Conservation (phyloP, 495 filamentous ascomycete species). For the Penicillium silybi region DNA sequence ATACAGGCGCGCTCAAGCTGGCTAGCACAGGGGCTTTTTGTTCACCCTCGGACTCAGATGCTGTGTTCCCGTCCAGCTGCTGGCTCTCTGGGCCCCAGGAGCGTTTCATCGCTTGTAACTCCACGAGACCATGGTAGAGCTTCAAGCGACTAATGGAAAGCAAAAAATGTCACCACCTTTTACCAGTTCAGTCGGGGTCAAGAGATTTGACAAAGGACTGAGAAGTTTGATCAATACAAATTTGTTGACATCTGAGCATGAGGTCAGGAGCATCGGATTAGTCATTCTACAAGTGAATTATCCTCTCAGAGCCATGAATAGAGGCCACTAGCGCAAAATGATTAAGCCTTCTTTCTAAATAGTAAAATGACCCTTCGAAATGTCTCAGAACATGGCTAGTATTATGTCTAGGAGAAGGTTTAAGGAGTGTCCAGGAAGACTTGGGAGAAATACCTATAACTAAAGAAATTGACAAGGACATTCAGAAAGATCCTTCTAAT, state of each 20-base stretch:
- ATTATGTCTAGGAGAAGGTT: no score
- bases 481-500: no score
- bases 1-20: conserved; percentile 12
- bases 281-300: neutral
- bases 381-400: no score
- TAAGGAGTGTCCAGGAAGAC: no score
- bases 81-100: conserved; percentile 6
- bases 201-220: neutral
- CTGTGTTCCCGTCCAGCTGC: neutral
- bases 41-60: neutral
- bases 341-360: no score
- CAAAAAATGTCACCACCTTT: neutral
- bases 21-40: neutral
- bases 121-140: neutral
- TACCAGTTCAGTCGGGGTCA: neutral
- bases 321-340: no score
- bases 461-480: no score
- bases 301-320: no score
- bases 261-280: neutral
- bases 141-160: neutral
- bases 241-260: neutral
- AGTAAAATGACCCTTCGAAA: no score
- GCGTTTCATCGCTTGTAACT: conserved; percentile 14
- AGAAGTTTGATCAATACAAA: neutral
- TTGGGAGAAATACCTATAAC: no score